These are phyloP conservation scores for Xylaria sp. DNA, from an alignment of 2,329 filamentous ascomycete genomes.

Conservation along the genomic window DNA sequence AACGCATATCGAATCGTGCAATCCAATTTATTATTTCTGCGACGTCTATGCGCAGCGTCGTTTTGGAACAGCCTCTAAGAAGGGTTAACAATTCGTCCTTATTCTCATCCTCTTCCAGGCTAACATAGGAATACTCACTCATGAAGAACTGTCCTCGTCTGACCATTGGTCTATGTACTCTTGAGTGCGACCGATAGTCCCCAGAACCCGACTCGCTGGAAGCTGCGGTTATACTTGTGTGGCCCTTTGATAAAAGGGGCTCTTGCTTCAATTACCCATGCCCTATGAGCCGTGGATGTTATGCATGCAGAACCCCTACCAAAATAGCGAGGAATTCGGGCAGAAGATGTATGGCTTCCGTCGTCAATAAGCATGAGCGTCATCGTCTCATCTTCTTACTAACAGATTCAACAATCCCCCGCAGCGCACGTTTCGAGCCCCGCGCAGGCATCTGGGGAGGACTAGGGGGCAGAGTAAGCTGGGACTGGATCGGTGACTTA, in stretches of 20 bases:
- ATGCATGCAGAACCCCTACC: not conserved
- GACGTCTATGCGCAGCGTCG: not conserved
- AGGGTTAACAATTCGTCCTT: not conserved
- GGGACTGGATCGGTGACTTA: not conserved
- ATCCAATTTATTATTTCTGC: not conserved
- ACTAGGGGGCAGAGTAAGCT: not conserved
- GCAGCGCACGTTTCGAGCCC: not conserved
- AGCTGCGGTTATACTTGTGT: not conserved
- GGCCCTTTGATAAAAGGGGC: not conserved
- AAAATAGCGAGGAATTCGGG: no score
- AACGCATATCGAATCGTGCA: not conserved
- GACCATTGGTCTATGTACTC: not conserved
- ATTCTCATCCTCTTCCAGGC: not conserved
- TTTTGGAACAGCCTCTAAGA: not conserved
- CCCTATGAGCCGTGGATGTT: not conserved
- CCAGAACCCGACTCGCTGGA: no score
- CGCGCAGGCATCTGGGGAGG: not conserved
- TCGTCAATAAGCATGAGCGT: not conserved
- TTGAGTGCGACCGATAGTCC: no score
- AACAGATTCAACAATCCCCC: not conserved
- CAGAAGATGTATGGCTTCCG: not conserved
- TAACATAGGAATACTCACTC: not conserved
- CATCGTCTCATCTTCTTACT: slow-evolving; percentile 13
- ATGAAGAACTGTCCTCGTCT: not conserved
- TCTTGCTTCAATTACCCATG: not conserved